These are phyloP conservation scores for Eutrema yunnanense DNA, from an alignment of 345 rosid genomes.

Conservation along the genomic window DNA sequence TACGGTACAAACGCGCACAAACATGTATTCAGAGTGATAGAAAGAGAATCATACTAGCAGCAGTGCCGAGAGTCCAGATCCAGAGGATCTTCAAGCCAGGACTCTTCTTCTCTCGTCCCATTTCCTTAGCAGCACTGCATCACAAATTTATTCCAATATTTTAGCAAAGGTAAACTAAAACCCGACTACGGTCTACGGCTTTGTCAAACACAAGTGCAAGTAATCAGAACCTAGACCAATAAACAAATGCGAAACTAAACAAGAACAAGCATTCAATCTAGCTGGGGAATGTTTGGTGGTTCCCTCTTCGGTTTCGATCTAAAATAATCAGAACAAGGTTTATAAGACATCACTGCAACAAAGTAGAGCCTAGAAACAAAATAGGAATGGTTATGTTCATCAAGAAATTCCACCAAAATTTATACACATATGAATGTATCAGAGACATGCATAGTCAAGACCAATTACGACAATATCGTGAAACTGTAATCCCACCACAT, in stretches of 20 bases:
- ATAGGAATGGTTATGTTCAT: too few relatives aligned
- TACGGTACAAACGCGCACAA: neutral
- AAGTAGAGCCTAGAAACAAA: neutral
- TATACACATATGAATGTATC: neutral
- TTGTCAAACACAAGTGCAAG: neutral
- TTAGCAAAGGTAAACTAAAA: neutral
- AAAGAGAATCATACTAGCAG: slow-evolving; percentile 42
- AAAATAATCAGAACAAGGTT: neutral
- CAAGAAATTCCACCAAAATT: neutral
- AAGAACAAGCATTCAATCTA: neutral
- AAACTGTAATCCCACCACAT: neutral
- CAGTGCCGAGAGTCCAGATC: slow-evolving; percentile 83
- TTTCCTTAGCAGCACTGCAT: slow-evolving; percentile 17
- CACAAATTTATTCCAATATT: neutral
- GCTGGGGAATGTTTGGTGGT: neutral
- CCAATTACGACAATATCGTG: neutral
- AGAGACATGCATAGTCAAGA: neutral
- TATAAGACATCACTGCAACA: neutral
- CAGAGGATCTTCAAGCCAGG: slow-evolving; percentile 82
- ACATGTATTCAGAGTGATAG: neutral
- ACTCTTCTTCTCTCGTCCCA: slow-evolving; percentile 61
- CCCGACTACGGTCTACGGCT: too few relatives aligned
- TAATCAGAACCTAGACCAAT: neutral
- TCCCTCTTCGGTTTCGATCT: neutral
- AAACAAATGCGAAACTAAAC: neutral